These are phyloP conservation scores for Neodidymelliopsis sp. DNA, from an alignment of 2,329 filamentous ascomycete genomes.

Conservation along the genomic window DNA sequence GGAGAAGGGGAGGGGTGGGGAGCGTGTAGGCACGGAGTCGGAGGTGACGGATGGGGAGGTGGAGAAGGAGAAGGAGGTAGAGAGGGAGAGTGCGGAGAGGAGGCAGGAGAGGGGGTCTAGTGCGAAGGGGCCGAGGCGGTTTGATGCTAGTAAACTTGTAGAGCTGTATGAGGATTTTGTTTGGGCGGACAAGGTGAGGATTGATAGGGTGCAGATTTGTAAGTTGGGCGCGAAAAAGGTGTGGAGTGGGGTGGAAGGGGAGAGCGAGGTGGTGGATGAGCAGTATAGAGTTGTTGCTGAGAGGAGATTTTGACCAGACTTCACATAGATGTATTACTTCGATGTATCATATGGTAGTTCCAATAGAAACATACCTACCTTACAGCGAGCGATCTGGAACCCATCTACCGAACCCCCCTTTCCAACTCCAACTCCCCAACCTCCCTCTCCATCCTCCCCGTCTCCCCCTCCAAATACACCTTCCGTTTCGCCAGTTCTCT, in stretches of 20 bases:
- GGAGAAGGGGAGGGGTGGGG: constrained; percentile 24
- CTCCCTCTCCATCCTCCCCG: constrained; percentile 41
- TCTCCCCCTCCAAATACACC: constrained; percentile 45
- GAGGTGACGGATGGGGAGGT: constrained; percentile 10
- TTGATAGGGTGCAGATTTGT: constrained; percentile 81
- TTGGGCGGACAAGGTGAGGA: constrained; percentile 72
- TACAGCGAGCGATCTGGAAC: too few relatives aligned
- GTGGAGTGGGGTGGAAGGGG: constrained; percentile 45
- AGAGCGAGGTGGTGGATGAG: constrained; percentile 58
- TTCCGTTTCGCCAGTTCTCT: constrained; percentile 52
- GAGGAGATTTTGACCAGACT: constrained; percentile 15
- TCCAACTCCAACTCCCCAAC: constrained; percentile 37
- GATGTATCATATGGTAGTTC: not conserved
- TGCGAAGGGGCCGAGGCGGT: constrained; percentile 44
- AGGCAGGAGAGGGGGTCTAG: constrained; percentile 18
- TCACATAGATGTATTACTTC: not conserved
- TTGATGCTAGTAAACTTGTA: constrained; percentile 54
- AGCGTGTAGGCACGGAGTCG: too few relatives aligned
- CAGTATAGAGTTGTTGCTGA: constrained; percentile 60
- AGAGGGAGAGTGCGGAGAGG: not conserved
- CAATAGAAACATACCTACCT: too few relatives aligned
- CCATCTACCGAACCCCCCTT: constrained; percentile 1
- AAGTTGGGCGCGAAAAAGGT: constrained; percentile 83
- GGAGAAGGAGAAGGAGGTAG: constrained; percentile 6
- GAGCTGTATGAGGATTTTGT: constrained; percentile 68